phyloP scores from a whole-genome alignment of 768 basidiomycete species.

The Lactarius psammicola region DNA sequence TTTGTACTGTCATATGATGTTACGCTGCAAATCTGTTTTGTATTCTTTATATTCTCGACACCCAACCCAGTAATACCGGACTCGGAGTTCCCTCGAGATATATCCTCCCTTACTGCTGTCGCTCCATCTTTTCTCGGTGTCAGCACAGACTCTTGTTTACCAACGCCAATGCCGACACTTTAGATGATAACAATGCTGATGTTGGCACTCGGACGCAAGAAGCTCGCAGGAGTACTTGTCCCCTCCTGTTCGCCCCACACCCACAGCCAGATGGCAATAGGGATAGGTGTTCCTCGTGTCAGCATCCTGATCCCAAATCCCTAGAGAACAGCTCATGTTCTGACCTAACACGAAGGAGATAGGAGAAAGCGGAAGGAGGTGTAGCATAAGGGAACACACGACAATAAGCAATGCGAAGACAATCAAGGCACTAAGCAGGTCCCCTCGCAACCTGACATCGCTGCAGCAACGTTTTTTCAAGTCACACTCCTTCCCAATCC shows the following conservation, averaged over 20 bases:
- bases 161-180: neutral
- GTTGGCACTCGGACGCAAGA: neutral
- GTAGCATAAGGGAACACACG: neutral
- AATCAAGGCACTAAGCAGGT: neutral
- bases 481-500: neutral
- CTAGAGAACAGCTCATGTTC: neutral
- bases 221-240: neutral
- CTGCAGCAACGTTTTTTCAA: neutral
- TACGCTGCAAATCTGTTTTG: neutral
- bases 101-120: neutral
- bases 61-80: slow-evolving; percentile 2
- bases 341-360: neutral
- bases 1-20: slow-evolving; percentile 1
- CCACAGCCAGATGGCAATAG: neutral
- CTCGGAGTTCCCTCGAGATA: neutral
- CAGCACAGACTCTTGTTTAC: neutral
- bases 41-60: slow-evolving; percentile 1
- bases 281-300: neutral
- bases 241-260: neutral
- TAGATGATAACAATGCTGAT: too few relatives aligned
- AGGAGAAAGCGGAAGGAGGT: neutral
- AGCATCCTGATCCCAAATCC: neutral
- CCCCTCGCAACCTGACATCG: neutral
- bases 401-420: neutral
- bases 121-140: neutral